Percentiles rank a stretch among this genome's conserved stretches.
phyloP scores from a whole-genome alignment of 2,329 filamentous ascomycete species.

The Colletotrichum godetiae region DNA sequence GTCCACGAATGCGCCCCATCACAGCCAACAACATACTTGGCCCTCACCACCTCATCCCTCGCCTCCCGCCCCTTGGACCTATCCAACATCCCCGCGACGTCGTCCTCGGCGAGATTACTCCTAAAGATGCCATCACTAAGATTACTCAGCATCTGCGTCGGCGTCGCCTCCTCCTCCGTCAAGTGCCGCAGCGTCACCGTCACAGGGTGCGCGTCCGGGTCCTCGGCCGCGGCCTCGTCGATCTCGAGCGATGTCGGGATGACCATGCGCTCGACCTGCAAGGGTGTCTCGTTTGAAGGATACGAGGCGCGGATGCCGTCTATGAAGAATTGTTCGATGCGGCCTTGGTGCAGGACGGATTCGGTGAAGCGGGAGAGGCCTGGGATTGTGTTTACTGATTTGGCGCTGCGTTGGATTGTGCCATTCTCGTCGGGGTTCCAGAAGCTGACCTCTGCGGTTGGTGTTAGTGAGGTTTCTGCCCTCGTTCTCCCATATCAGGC shows the following conservation, averaged over 20 bases:
- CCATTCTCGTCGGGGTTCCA: slow-evolving; percentile 73
- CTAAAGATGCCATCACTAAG: slow-evolving; percentile 67
- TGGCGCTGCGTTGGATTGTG: slow-evolving; percentile 65
- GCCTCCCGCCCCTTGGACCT: slow-evolving; percentile 46
- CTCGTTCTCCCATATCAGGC: too few species aligned
- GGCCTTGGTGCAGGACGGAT: slow-evolving; percentile 76
- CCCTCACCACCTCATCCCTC: slow-evolving; percentile 55
- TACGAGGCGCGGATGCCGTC: slow-evolving; percentile 68
- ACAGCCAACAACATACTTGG: slow-evolving; percentile 75
- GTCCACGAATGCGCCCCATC: slow-evolving; percentile 78
- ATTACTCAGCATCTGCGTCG: slow-evolving; percentile 43
- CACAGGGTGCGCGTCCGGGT: slow-evolving; percentile 68
- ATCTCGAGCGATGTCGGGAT: slow-evolving; percentile 67
- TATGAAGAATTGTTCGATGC: slow-evolving; percentile 75
- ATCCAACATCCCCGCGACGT: slow-evolving; percentile 52
- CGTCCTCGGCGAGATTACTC: slow-evolving; percentile 70
- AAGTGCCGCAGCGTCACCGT: slow-evolving; percentile 69
- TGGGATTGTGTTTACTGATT: slow-evolving; percentile 72
- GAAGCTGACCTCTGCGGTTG: slow-evolving; percentile 42
- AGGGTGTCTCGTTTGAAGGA: slow-evolving; percentile 39
- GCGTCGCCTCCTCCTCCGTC: slow-evolving; percentile 67
- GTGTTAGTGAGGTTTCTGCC: not conserved
- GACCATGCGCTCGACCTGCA: slow-evolving; percentile 69
- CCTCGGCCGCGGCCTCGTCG: slow-evolving; percentile 60
- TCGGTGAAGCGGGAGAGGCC: slow-evolving; percentile 73